Percentiles rank a stretch among this genome's conserved stretches.
These are phyloP conservation scores for Parathielavia hyrcaniae DNA, from an alignment of 495 filamentous ascomycete genomes.

Conservation along the genomic window DNA sequence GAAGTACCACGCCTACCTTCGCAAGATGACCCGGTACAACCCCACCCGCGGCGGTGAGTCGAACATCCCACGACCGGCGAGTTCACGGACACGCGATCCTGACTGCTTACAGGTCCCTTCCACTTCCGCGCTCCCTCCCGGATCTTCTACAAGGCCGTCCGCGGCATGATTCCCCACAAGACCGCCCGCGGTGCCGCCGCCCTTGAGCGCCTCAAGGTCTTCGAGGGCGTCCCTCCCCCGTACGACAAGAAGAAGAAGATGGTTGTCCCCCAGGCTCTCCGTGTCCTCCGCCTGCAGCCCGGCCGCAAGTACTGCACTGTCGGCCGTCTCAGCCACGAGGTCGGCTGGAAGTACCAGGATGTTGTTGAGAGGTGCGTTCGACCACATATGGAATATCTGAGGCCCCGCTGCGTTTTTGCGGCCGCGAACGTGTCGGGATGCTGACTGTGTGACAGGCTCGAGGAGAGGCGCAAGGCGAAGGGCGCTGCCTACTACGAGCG, in stretches of 20 bases:
- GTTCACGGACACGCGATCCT: conserved; percentile 28
- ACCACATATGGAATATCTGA: not conserved
- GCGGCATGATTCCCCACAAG: conserved; percentile 99
- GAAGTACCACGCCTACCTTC: conserved; percentile 99
- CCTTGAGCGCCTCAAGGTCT: conserved; percentile 96
- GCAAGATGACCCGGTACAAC: conserved; percentile 99
- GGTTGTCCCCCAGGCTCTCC: conserved; percentile 95
- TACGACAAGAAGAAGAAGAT: conserved; percentile 99
- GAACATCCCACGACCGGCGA: conserved; percentile 15
- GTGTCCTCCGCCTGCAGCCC: conserved; percentile 89
- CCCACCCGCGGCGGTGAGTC: conserved; percentile 87
- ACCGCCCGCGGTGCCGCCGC: conserved; percentile 93
- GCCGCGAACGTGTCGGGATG: conserved; percentile 14
- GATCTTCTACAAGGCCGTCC: conserved; percentile 99
- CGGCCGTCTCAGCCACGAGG: conserved; percentile 93
- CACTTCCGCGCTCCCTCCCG: conserved; percentile 98
- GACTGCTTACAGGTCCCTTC: conserved; percentile 72
- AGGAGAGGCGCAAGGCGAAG: conserved; percentile 99
- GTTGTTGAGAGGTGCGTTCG: conserved; percentile 85
- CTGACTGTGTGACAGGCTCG: conserved; percentile 63
- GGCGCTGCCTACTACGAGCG: conserved; percentile 97
- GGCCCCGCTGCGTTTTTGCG: not conserved
- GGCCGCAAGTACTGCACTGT: conserved; percentile 99
- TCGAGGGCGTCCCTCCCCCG: conserved; percentile 97
- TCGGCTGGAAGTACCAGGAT: conserved; percentile 99